Evolutionary conservation across 345 rosid species (phyloP), one percentile per base, ranked within the genome.

Genomic region (Eucalyptus cloeziana): DNA sequence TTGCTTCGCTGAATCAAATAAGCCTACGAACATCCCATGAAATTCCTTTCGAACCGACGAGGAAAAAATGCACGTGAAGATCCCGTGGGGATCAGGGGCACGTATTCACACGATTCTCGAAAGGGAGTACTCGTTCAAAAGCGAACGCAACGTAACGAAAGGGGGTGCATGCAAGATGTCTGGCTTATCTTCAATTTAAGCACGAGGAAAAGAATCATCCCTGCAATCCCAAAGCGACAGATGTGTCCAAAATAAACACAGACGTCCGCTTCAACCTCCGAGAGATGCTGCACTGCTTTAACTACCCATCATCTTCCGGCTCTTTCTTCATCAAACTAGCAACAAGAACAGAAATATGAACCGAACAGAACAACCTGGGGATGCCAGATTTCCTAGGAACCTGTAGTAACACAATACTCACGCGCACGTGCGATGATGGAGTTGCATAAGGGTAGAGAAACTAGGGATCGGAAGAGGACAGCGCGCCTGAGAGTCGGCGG

Each of bases 261-360:
- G 21, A 49, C 30, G 95, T 88, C 93, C 91, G 90, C 87, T 92
- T 91, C 91, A 88, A 83, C 33, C 93, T 92, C 93, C 91, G 90
- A 88, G 49, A 76, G 88, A 88, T 89, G 90, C 86, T 89, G 88
- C 90, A 49, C 87, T 86, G 88, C 49, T 76, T 40, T 22, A 40
- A 76, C 47, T 21, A 52, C 69, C 62, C 13, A 22, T 56, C 51
- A 6, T 88, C 79, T 86, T 71, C 80, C 87, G 50, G 19, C 33
- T 14, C 64, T 76, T 6, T 62, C 30, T 4, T 6, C 47, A 40
- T 6, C 85, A 64, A 31, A 64, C 40, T 14, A 64, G 76, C 76
- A n/a, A 64, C 76, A 15, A 7, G 17, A 16, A 7, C 33, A n/a
- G 21, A 64, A n/a, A n/a, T n/a, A 64, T 64, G 37, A 14, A 5